Percentiles rank a stretch among this genome's conserved stretches.
These are phyloP conservation scores for Orbilia ellipsospora DNA, from an alignment of 2,329 filamentous ascomycete genomes.

Conservation along the genomic window DNA sequence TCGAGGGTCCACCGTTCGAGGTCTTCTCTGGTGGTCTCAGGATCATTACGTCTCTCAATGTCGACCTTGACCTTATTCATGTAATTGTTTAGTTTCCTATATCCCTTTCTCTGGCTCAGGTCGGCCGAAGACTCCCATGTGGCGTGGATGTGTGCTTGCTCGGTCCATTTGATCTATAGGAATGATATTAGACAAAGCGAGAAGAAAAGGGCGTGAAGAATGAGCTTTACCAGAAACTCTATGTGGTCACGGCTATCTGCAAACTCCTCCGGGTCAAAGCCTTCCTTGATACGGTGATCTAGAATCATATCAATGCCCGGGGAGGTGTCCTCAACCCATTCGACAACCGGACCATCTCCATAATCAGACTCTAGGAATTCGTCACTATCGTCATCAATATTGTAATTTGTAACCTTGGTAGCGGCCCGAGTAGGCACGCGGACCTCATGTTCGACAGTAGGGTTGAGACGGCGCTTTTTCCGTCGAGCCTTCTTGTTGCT, in stretches of 20 bases:
- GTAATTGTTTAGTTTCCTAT: conserved; percentile 93
- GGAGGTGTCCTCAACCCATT: conserved; percentile 66
- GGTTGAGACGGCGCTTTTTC: conserved; percentile 74
- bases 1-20: conserved; percentile 82
- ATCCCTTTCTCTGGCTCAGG: conserved; percentile 81
- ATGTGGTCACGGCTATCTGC: conserved; percentile 74
- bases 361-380: conserved; percentile 65
- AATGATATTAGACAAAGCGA: conserved; percentile 57
- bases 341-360: conserved; percentile 60
- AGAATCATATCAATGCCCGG: conserved; percentile 87
- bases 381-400: conserved; percentile 69
- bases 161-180: conserved; percentile 93
- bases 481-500: conserved; percentile 78
- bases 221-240: conserved; percentile 73
- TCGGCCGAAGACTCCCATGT: conserved; percentile 88
- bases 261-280: conserved; percentile 63
- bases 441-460: conserved; percentile 78
- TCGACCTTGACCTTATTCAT: conserved; percentile 85
- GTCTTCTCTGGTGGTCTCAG: conserved; percentile 77
- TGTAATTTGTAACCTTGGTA: conserved; percentile 77
- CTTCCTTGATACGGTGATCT: conserved; percentile 82
- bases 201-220: conserved; percentile 2
- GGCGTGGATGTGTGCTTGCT: conserved; percentile 91
- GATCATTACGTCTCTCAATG: conserved; percentile 77
- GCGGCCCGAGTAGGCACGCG: conserved; percentile 90